A percentile compares a stretch with the other conserved stretches of the same genome.
phyloP scores from a whole-genome alignment of 2,329 filamentous ascomycete genomes.

The Botrytis paeoniae region DNA sequence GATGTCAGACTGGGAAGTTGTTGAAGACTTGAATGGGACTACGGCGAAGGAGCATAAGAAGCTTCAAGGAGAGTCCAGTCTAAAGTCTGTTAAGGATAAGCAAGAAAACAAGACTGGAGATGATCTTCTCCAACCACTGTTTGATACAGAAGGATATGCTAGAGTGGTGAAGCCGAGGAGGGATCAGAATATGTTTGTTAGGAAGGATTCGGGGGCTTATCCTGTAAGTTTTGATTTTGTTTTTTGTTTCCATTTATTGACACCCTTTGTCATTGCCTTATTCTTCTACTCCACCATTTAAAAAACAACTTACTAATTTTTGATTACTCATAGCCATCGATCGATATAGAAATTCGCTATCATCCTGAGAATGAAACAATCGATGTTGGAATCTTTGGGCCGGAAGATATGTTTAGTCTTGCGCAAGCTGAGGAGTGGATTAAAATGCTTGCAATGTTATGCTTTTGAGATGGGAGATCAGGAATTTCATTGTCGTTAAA shows the following conservation, averaged over 20 bases:
- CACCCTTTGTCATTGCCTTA: background rate
- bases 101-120: background rate
- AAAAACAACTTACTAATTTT: background rate
- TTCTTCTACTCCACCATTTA: no score
- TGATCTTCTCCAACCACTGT: background rate
- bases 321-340: slow-evolving; percentile 29
- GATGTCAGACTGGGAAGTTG: slow-evolving; percentile 15
- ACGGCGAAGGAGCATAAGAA: background rate
- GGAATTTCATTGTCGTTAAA: background rate
- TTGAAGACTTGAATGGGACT: slow-evolving; percentile 11
- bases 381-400: slow-evolving; percentile 37
- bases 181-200: background rate
- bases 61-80: no score
- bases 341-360: slow-evolving; percentile 37
- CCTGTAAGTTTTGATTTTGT: slow-evolving; percentile 26
- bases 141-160: background rate
- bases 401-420: slow-evolving; percentile 27
- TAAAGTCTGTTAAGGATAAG: background rate
- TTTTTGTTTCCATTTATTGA: background rate
- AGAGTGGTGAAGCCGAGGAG: background rate
- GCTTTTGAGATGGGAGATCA: background rate
- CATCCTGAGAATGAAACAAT: slow-evolving; percentile 23
- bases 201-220: slow-evolving; percentile 24
- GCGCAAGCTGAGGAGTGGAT: slow-evolving; percentile 23
- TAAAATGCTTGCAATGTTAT: background rate